These are phyloP conservation scores for Ustilaginoidea virens DNA, from an alignment of 2,329 filamentous ascomycete species.

Conservation along the genomic window DNA sequence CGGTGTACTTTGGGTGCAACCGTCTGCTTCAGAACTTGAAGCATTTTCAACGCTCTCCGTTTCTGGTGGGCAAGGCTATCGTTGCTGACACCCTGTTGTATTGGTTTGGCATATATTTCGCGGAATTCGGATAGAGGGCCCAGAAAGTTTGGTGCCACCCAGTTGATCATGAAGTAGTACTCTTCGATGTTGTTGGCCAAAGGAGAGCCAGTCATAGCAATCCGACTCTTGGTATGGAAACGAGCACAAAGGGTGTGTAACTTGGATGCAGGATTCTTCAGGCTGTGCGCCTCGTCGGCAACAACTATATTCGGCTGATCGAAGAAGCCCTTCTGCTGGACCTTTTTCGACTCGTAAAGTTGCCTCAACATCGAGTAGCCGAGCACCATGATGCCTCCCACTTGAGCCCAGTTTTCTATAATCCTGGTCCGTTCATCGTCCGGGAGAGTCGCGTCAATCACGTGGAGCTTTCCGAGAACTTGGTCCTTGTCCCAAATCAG, in stretches of 20 bases:
- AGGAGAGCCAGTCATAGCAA: slow-evolving; percentile 78
- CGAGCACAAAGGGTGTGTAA: slow-evolving; percentile 36
- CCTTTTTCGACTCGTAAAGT: slow-evolving; percentile 17
- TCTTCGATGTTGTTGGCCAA: slow-evolving; percentile 72
- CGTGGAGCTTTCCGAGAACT: slow-evolving; percentile 39
- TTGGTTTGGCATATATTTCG: slow-evolving; percentile 54
- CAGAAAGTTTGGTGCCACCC: slow-evolving; percentile 68
- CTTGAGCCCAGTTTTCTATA: slow-evolving; percentile 42
- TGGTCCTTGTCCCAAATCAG: slow-evolving; percentile 46
- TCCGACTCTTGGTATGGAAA: slow-evolving; percentile 54
- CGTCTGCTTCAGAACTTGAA: slow-evolving; percentile 54
- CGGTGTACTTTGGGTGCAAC: slow-evolving; percentile 68
- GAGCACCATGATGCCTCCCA: slow-evolving; percentile 61
- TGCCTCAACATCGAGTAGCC: slow-evolving; percentile 56
- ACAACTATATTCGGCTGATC: slow-evolving; percentile 56
- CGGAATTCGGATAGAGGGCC: slow-evolving; percentile 54
- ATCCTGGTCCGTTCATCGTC: slow-evolving; percentile 22
- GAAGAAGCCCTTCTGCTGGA: slow-evolving; percentile 31
- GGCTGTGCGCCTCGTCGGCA: slow-evolving; percentile 68
- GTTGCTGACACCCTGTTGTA: slow-evolving; percentile 51
- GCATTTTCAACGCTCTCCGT: slow-evolving; percentile 45
- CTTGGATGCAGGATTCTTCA: slow-evolving; percentile 50
- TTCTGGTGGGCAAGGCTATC: slow-evolving; percentile 45
- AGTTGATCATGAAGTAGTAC: slow-evolving; percentile 77
- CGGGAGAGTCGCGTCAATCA: slow-evolving; percentile 30